Evolutionary conservation across 2,329 filamentous ascomycete species (phyloP).

Genomic region (Ascochyta koolunga): DNA sequence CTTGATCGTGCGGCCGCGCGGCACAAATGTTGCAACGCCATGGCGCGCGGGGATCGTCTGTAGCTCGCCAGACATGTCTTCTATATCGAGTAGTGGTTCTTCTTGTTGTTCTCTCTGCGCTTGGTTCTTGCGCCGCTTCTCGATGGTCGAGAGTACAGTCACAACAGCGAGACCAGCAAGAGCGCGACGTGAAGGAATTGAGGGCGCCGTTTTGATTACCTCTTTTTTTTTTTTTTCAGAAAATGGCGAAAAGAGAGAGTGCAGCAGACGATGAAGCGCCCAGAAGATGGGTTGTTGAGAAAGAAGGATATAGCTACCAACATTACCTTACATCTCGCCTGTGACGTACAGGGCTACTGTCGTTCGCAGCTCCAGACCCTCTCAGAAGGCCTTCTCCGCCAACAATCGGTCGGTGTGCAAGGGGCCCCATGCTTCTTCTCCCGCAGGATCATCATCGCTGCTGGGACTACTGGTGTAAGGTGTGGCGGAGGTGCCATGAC

Average conservation of each 20-base stretch:
- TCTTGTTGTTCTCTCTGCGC: conserved; percentile 15
- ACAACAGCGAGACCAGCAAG: conserved; percentile 45
- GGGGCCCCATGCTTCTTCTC: conserved; percentile 28
- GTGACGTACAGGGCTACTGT: conserved; percentile 19
- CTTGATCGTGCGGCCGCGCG: conserved; percentile 56
- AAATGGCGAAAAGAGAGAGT: not conserved
- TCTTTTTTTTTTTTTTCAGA: not conserved
- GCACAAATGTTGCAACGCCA: conserved; percentile 58
- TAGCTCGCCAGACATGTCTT: conserved; percentile 49
- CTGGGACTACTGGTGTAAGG: conserved; percentile 11
- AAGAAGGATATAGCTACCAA: conserved; percentile 7
- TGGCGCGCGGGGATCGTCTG: conserved; percentile 58
- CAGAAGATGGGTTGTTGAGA: not conserved
- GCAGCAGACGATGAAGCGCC: not conserved
- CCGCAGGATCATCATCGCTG: conserved; percentile 21
- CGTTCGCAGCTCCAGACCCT: conserved; percentile 10
- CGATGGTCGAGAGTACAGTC: conserved; percentile 41
- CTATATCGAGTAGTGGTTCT: conserved; percentile 15
- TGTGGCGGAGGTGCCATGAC: conserved; percentile 26
- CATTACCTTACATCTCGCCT: conserved; percentile 1
- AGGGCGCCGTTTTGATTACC: conserved; percentile 36
- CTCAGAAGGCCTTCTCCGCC: conserved; percentile 12
- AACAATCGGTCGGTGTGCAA: conserved; percentile 22
- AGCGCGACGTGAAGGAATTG: conserved; percentile 40
- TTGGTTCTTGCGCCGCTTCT: conserved; percentile 40